Conservation (phyloP, 306 rosid genomes). For the Senna siamea region DNA sequence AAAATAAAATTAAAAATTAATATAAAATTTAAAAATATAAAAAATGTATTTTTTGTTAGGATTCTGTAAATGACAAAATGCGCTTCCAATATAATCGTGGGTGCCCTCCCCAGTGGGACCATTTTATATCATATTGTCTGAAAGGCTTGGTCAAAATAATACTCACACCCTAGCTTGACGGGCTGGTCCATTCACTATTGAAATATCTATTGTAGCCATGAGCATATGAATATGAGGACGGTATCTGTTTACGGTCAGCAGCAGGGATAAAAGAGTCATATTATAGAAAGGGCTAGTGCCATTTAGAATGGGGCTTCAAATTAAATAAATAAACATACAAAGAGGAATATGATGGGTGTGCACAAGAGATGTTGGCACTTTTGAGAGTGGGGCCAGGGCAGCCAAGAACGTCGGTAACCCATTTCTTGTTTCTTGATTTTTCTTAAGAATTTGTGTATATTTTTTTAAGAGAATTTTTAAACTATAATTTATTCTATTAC, state of each 20-base stretch:
- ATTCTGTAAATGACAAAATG: constrained; percentile 21
- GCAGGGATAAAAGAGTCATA: background rate
- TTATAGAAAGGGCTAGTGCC: too few species aligned
- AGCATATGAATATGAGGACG: background rate
- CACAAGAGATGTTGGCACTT: background rate
- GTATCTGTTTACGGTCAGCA: too few species aligned
- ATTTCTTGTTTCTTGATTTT: too few species aligned
- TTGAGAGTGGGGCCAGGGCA: background rate
- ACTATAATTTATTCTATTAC: too few species aligned
- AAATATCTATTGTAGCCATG: constrained; percentile 2
- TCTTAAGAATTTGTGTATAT: too few species aligned
- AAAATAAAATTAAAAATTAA: too few species aligned
- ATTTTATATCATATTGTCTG: background rate
- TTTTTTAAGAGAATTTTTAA: too few species aligned
- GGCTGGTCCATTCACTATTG: background rate
- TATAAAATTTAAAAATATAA: too few species aligned
- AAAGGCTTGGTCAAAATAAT: constrained; percentile 8
- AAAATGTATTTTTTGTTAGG: too few species aligned
- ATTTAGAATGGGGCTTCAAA: too few species aligned
- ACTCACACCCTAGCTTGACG: background rate
- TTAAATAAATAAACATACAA: background rate
- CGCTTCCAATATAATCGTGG: background rate
- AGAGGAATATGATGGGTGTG: background rate
- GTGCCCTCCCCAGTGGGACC: constrained; percentile 23
- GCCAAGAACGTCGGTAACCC: too few species aligned